Conservation (phyloP, 352 stramenopile species). For the Phytophthora vignae region DNA sequence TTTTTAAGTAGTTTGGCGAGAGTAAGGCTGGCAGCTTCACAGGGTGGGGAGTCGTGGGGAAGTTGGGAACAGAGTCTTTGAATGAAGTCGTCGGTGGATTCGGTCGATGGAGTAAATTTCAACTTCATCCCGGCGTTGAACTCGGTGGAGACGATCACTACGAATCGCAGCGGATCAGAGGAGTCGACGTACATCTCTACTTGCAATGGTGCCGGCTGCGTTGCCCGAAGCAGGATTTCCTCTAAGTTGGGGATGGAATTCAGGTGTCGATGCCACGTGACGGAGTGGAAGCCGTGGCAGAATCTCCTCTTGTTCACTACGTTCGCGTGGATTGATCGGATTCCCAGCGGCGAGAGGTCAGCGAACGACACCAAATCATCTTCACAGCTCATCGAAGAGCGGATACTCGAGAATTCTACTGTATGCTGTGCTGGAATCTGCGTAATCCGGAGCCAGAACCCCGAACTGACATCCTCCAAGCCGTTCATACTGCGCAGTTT, state of each 20-base stretch:
- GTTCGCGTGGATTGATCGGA: constrained; percentile 65
- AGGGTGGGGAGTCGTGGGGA: background rate
- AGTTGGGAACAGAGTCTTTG: constrained; percentile 3
- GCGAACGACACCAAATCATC: constrained; percentile 52
- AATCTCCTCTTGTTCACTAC: constrained; percentile 22
- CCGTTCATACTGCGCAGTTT: constrained; percentile 43
- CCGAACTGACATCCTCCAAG: constrained; percentile 72
- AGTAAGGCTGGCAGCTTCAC: background rate
- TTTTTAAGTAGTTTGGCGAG: background rate
- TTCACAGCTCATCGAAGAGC: constrained; percentile 28
- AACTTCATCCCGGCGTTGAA: constrained; percentile 19
- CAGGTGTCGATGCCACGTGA: constrained; percentile 23
- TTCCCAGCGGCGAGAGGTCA: constrained; percentile 49
- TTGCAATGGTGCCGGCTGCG: background rate
- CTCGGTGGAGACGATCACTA: constrained; percentile 14
- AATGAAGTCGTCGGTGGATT: constrained; percentile 1
- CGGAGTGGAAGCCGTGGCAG: constrained; percentile 18
- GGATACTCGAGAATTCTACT: constrained; percentile 22
- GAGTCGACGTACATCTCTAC: background rate
- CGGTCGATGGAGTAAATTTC: background rate
- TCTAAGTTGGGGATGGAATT: constrained; percentile 8
- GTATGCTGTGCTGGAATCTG: constrained; percentile 45
- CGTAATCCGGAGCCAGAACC: constrained; percentile 58
- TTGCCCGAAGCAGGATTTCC: constrained; percentile 19
- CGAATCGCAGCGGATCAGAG: constrained; percentile 2